These are phyloP conservation scores for Nannizzia gypsea DNA, from an alignment of 2,329 filamentous ascomycete species.

Conservation along the genomic window DNA sequence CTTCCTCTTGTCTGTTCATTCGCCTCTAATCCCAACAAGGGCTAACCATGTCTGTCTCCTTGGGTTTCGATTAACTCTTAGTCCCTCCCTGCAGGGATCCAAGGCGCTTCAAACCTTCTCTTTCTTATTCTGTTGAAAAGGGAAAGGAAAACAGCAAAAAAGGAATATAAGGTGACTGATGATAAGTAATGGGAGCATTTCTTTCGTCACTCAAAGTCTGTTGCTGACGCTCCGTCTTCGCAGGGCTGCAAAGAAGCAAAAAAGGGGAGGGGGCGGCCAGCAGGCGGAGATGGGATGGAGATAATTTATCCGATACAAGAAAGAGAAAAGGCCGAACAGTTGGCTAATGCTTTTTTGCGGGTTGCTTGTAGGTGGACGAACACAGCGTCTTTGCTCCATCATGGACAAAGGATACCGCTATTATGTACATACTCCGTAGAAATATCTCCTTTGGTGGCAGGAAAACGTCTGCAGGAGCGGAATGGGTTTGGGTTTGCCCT, in stretches of 20 bases:
- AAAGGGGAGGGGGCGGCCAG: background rate
- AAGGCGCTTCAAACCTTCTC: background rate
- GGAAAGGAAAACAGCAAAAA: background rate
- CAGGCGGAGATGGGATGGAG: background rate
- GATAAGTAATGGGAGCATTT: slow-evolving; percentile 1
- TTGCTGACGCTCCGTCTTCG: background rate
- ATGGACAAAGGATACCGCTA: background rate
- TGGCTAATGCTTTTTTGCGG: background rate
- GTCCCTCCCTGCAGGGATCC: slow-evolving; percentile 3
- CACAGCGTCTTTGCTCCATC: background rate
- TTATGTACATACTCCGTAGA: background rate
- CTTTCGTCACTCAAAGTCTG: slow-evolving; percentile 2
- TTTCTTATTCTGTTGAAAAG: background rate
- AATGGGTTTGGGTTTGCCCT: background rate
- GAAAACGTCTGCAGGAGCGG: background rate
- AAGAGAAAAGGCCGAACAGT: background rate
- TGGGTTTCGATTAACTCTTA: slow-evolving; percentile 4
- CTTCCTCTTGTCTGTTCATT: background rate
- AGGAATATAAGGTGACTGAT: slow-evolving; percentile 4
- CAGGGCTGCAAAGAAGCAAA: slow-evolving; percentile 3
- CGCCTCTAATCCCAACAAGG: background rate
- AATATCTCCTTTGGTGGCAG: background rate
- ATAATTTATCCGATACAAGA: background rate
- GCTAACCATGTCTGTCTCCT: slow-evolving; percentile 1
- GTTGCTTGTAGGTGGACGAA: background rate